Base-by-base conservation (phyloP, 495 filamentous ascomycete species). In the Annulohypoxylon bovei region DNA sequence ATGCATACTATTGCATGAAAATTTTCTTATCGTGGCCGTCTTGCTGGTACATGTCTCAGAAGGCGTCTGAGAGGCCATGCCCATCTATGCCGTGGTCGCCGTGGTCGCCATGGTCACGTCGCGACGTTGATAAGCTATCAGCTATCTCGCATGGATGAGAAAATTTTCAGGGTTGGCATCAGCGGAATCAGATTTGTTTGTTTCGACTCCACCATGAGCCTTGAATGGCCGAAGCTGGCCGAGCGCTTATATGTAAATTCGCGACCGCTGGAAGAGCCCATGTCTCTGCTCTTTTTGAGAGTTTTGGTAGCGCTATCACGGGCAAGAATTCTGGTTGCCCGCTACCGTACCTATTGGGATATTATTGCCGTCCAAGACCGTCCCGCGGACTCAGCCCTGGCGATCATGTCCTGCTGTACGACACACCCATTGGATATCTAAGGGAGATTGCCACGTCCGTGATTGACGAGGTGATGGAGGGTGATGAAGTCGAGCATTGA, bases 171-270 rank as follows among this genome's bases (percentile, higher is more conserved):
- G 22, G 70, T 63, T 67, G 22, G 60, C 60, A 57, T 62, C 55
- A 53, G 54, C 57, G 44, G 46, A 18, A 39, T 67, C 33, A 59
- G 16, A 59, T 66, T 33, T 54, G 58, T 49, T 46, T 57, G 50
- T 49, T 47, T 30, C 3, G 47, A 68, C 69, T 59, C 69, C 69
- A 72, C 69, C 12, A 27, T 56, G 27, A 69, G 65, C 70, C 65
- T 65, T 65, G 23, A 68, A 69, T 69, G 60, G 60, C 70, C 70
- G 70, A 68, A 52, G 70, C 70, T 69, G 60, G 61, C 70, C 70
- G 70, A 72, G 35, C 35, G n/a, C 37, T 62, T 30, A 62, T 61
- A 49, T 9, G 20, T 47, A 9, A 33, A 59, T 20, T 44, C 53
- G 16, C 37, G 18, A 35, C 44, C 42, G 25, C 39, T 56, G 14